Evolutionary conservation across 768 basidiomycete genomes (phyloP).

Genomic region (Suillus brevipes): DNA sequence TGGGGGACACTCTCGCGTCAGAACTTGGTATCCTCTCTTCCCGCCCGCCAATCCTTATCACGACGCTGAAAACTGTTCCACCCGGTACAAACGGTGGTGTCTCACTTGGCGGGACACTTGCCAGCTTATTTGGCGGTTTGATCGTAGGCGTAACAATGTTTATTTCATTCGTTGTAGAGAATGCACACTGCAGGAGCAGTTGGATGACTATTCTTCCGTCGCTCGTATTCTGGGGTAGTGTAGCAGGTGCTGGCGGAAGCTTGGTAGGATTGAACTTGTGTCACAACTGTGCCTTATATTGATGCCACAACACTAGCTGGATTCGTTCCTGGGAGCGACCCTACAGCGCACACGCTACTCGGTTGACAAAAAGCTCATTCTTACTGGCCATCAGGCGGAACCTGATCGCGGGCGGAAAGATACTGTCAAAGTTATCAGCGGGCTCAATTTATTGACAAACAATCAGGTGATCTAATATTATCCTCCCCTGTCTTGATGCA

Average conservation of each 20-base stretch:
- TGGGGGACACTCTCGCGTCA: slow-evolving; percentile 91
- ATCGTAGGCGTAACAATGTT: slow-evolving; percentile 68
- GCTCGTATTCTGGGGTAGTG: slow-evolving; percentile 58
- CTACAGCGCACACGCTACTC: slow-evolving; percentile 81
- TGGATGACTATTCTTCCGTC: slow-evolving; percentile 40
- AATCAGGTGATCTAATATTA: slow-evolving; percentile 59
- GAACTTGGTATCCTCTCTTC: slow-evolving; percentile 87
- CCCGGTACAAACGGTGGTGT: slow-evolving; percentile 92
- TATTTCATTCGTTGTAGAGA: slow-evolving; percentile 60
- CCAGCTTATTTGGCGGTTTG: slow-evolving; percentile 71
- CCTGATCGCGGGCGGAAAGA: slow-evolving; percentile 32
- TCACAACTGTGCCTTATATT: slow-evolving; percentile 3
- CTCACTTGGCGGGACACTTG: slow-evolving; percentile 70
- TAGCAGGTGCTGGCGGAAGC: slow-evolving; percentile 78
- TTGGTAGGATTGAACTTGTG: slow-evolving; percentile 45
- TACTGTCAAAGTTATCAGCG: slow-evolving; percentile 58
- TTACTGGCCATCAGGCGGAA: slow-evolving; percentile 52
- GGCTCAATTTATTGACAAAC: slow-evolving; percentile 74
- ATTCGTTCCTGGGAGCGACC: slow-evolving; percentile 86
- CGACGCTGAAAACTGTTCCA: slow-evolving; percentile 72
- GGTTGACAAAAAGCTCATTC: slow-evolving; percentile 54
- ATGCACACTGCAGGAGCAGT: slow-evolving; percentile 46
- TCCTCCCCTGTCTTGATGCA: background rate
- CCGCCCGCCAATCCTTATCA: slow-evolving; percentile 71
- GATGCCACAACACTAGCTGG: slow-evolving; percentile 49